Evolutionary conservation across 2,329 filamentous ascomycete species (phyloP).

Genomic region (Nemania sp.): DNA sequence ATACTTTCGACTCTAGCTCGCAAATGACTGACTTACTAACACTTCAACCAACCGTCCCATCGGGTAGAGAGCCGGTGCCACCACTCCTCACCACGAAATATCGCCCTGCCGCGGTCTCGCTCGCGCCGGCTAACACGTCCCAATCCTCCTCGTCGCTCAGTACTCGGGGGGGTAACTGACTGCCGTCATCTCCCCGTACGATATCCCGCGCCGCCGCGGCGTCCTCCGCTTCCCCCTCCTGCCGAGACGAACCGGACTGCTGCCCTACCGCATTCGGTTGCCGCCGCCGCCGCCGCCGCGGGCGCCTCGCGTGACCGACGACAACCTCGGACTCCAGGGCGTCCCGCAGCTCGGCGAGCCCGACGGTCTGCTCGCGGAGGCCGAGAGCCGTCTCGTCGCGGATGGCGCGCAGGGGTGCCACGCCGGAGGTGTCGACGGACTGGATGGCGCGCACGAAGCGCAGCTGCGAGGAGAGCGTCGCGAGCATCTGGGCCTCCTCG

Average conservation of each 20-base stretch:
- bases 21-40: neutral
- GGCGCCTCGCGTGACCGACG: slow-evolving; percentile 56
- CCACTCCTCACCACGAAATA: slow-evolving; percentile 78
- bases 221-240: slow-evolving; percentile 7
- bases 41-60: neutral
- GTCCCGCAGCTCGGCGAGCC: slow-evolving; percentile 59
- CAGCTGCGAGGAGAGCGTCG: slow-evolving; percentile 78
- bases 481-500: slow-evolving; percentile 73
- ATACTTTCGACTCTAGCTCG: neutral
- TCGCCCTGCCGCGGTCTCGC: slow-evolving; percentile 64
- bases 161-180: slow-evolving; percentile 31
- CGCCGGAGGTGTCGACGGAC: slow-evolving; percentile 70
- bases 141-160: slow-evolving; percentile 64
- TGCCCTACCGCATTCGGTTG: neutral
- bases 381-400: slow-evolving; percentile 74
- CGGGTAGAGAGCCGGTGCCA: slow-evolving; percentile 13
- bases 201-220: neutral
- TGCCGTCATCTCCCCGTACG: neutral
- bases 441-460: slow-evolving; percentile 91
- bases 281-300: slow-evolving; percentile 29
- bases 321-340: slow-evolving; percentile 64
- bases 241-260: neutral
- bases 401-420: slow-evolving; percentile 77
- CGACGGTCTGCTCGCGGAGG: slow-evolving; percentile 61
- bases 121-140: slow-evolving; percentile 70